These are phyloP conservation scores for Globisporangium paroecandrum DNA, from an alignment of 352 stramenopile species.

Conservation along the genomic window DNA sequence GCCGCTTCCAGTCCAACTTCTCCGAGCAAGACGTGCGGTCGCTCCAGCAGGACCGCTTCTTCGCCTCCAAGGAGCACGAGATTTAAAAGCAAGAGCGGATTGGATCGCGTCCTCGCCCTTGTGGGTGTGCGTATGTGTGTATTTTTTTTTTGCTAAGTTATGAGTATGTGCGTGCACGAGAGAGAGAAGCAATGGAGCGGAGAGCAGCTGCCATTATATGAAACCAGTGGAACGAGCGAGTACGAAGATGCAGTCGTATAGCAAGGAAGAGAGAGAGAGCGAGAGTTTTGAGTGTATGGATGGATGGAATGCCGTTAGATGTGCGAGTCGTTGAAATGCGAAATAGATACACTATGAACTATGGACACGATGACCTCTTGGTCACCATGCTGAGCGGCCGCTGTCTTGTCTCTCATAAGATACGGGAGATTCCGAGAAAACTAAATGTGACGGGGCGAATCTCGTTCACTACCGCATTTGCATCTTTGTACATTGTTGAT, in stretches of 20 bases:
- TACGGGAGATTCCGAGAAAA: background rate
- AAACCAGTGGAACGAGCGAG: background rate
- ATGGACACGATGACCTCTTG: background rate
- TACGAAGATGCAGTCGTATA: background rate
- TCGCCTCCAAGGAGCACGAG: slow-evolving; percentile 16
- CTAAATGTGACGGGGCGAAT: background rate
- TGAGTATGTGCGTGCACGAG: background rate
- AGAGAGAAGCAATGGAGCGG: background rate
- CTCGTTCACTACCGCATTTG: background rate
- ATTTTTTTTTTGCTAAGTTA: slow-evolving; percentile 6
- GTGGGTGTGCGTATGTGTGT: background rate
- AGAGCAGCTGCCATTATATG: slow-evolving; percentile 2
- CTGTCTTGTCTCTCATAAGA: background rate
- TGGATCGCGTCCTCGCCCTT: background rate
- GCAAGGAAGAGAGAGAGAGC: background rate
- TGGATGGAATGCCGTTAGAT: background rate
- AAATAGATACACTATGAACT: background rate
- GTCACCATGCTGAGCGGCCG: background rate
- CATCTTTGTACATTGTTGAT: background rate
- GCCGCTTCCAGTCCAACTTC: slow-evolving; percentile 63
- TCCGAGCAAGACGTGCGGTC: slow-evolving; percentile 37
- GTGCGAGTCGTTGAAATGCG: background rate
- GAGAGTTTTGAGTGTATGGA: background rate
- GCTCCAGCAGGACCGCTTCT: slow-evolving; percentile 25
- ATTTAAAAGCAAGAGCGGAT: slow-evolving; percentile 1